phyloP scores from a whole-genome alignment of 176 grass and related monocot genomes.

The Alloteropsis semialata region DNA sequence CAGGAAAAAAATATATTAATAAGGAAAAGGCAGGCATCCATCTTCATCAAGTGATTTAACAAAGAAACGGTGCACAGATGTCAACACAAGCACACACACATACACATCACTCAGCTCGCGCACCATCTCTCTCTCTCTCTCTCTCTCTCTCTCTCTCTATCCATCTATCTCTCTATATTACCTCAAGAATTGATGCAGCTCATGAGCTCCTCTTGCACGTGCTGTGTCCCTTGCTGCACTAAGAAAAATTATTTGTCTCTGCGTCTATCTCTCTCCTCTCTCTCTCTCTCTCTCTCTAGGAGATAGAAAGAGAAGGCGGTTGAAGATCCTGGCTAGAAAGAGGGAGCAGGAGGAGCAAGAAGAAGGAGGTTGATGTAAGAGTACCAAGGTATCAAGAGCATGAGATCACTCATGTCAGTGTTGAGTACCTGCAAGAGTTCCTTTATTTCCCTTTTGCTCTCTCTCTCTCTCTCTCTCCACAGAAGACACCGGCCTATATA shows the following conservation, averaged over 20 bases:
- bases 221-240: conserved; percentile 43
- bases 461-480: conserved; percentile 48
- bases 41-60: conserved; percentile 99
- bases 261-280: conserved; percentile 2
- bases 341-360: conserved; percentile 30
- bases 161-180: conserved; percentile 45
- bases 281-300: conserved; percentile 10
- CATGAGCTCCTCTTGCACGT: conserved; percentile 54
- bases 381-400: conserved; percentile 39
- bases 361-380: conserved; percentile 40
- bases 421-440: conserved; percentile 66
- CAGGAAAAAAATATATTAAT: conserved; percentile 36
- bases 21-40: conserved; percentile 55
- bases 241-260: conserved; percentile 42
- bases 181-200: conserved; percentile 60
- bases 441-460: conserved; percentile 68
- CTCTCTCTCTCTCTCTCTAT: background rate
- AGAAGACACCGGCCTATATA: conserved; percentile 44
- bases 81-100: conserved; percentile 40
- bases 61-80: conserved; percentile 53
- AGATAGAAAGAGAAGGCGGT: conserved; percentile 10
- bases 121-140: background rate
- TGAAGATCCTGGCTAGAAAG: conserved; percentile 56
- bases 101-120: conserved; percentile 33
- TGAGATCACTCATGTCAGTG: conserved; percentile 80